Conservation (phyloP, 2,329 filamentous ascomycete species). For the Cladosporium sp. region DNA sequence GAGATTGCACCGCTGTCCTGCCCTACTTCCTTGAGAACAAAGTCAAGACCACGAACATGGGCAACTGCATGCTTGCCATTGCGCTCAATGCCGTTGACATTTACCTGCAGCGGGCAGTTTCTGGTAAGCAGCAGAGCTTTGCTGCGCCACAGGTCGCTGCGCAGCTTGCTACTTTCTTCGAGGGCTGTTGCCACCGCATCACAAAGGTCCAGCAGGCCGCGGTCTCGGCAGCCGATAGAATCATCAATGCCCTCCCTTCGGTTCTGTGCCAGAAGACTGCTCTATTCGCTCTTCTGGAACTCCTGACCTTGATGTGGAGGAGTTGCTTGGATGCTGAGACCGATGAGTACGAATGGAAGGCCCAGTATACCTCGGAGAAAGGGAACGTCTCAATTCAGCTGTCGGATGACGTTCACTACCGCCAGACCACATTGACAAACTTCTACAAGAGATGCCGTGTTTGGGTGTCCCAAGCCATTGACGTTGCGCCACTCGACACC, state of each 20-base stretch:
- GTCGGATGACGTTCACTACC: constrained; percentile 87
- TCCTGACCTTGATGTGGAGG: constrained; percentile 91
- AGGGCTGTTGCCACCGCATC: constrained; percentile 89
- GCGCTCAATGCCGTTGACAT: constrained; percentile 68
- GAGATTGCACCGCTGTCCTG: constrained; percentile 84
- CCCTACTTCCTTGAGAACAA: constrained; percentile 95
- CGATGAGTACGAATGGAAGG: constrained; percentile 85
- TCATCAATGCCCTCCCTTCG: constrained; percentile 81
- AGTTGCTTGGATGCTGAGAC: constrained; percentile 93
- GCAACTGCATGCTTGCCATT: constrained; percentile 60
- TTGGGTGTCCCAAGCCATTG: constrained; percentile 79
- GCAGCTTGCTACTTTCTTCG: constrained; percentile 81
- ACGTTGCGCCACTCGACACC: constrained; percentile 83
- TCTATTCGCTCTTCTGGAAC: constrained; percentile 85
- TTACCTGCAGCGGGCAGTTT: constrained; percentile 73
- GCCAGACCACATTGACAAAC: constrained; percentile 71
- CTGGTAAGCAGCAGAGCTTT: constrained; percentile 69
- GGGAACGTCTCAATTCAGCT: constrained; percentile 80
- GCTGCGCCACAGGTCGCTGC: constrained; percentile 88
- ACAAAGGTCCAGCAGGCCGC: constrained; percentile 87
- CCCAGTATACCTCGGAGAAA: constrained; percentile 71
- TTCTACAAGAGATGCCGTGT: constrained; percentile 71
- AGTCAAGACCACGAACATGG: constrained; percentile 58
- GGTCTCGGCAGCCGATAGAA: constrained; percentile 74
- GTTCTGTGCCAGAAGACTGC: constrained; percentile 86